These are phyloP conservation scores for Medicago arabica DNA, from an alignment of 306 rosid species.

Conservation along the genomic window DNA sequence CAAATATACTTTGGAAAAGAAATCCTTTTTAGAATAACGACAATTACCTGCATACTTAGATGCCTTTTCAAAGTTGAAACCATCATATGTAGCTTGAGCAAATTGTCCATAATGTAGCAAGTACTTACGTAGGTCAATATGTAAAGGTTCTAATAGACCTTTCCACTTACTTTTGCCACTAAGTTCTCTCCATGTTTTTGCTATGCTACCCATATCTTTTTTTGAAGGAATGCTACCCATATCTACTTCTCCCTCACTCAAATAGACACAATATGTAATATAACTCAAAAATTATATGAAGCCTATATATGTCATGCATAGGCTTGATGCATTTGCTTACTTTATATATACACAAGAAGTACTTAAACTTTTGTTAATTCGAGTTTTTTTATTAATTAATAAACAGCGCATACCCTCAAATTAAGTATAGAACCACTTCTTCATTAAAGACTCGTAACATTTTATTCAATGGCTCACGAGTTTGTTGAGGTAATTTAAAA, in stretches of 20 bases:
- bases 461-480: not conserved
- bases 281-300: not conserved
- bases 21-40: slow-evolving; percentile 47
- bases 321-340: not conserved
- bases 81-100: slow-evolving; percentile 72
- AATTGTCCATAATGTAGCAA: slow-evolving; percentile 70
- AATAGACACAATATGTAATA: not conserved
- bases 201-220: not conserved
- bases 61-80: slow-evolving; percentile 59
- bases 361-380: not conserved
- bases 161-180: slow-evolving; percentile 67
- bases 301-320: not conserved
- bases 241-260: not conserved
- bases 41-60: slow-evolving; percentile 68
- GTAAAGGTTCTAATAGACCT: slow-evolving; percentile 63
- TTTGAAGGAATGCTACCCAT: slow-evolving; percentile 7
- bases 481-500: not conserved
- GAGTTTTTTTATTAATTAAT: not conserved
- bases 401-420: not conserved
- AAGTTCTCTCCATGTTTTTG: slow-evolving; percentile 45
- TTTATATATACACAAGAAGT: not conserved
- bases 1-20: slow-evolving; percentile 59
- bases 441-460: no score
- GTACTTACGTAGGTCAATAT: slow-evolving; percentile 68
- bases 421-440: no score